phyloP scores from a whole-genome alignment of 1,284 basidiomycete species.

The Apiotrichum mycotoxinovorans region DNA sequence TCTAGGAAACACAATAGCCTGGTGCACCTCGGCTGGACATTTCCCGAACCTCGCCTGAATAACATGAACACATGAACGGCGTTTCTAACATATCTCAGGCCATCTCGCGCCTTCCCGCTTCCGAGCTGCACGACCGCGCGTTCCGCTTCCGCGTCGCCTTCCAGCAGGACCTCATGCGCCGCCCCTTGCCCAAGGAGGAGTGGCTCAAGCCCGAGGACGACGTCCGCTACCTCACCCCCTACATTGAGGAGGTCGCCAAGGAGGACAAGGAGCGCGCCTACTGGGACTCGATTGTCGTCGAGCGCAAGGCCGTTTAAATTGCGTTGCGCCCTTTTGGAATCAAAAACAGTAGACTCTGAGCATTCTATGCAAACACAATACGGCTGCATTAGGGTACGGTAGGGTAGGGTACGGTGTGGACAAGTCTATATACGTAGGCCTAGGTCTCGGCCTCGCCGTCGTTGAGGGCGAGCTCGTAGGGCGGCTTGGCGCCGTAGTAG shows the following conservation, averaged over 20 bases:
- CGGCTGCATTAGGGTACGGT: neutral
- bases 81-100: constrained; percentile 57
- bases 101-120: constrained; percentile 70
- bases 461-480: constrained; percentile 6
- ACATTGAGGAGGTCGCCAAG: constrained; percentile 68
- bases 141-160: constrained; percentile 84
- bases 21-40: too few species aligned
- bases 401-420: too few species aligned
- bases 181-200: constrained; percentile 75
- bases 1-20: too few species aligned
- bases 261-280: constrained; percentile 75
- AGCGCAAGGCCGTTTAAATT: constrained; percentile 31
- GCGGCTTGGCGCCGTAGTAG: constrained; percentile 34
- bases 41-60: too few species aligned
- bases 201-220: constrained; percentile 81
- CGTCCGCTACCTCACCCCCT: constrained; percentile 79
- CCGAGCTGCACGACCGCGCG: constrained; percentile 83
- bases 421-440: too few species aligned
- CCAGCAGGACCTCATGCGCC: constrained; percentile 76
- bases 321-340: neutral
- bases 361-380: constrained; percentile 13
- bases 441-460: constrained; percentile 6
- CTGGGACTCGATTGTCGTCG: constrained; percentile 70
- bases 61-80: too few species aligned
- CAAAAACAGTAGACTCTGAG: constrained; percentile 1